Base-by-base conservation (phyloP, 2,329 filamentous ascomycete genomes). In the Parastagonospora nodorum region DNA sequence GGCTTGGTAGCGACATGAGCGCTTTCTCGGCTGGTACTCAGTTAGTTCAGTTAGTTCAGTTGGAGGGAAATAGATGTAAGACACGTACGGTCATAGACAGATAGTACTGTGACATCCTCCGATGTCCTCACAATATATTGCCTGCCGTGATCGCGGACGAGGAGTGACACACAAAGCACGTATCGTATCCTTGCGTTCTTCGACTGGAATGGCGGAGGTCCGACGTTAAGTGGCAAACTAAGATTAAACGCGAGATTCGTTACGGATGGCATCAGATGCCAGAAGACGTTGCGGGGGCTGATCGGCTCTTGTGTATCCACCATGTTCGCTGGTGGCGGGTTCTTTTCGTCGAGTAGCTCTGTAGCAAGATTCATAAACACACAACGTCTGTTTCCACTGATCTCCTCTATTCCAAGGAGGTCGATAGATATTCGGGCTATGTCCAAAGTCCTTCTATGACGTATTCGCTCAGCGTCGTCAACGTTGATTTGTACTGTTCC, bases 181-280 rank as follows among this genome's bases (percentile, higher is more conserved):
- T 83, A 83, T 33, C 78, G 74, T 38, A 83, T 83, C 29, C 70
- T 74, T 10, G 79, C 80, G 49, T 77, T 76, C 53, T 76, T 82
- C 0, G 80, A 82, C 16, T 75, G 70, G 44, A 83, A 83, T 1
- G 81, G 80, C 12, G 80, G 79, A 9, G 81, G 81, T 5, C 81
- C 81, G 27, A 82, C 77, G 50, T 82, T 79, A 15, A 83, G 68
- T 2, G 81, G 81, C 12, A 83, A 63, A 55, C 80, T 82, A 47
- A 84, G 59, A 51, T 77, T 75, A 63, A 84, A 84, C 4, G 80
- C 79, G 4, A 83, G 56, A 28, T 73, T 73, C 9, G 77, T 77
- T 10, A 69, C 64, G 1, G 79, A 81, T 19, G 80, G 76, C 54
- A 73, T 72, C 30, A 82, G 62, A 51, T 77, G 74, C 81, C 80